These are phyloP conservation scores for Kwoniella heveanensis DNA, from an alignment of 768 basidiomycete species.

Conservation along the genomic window DNA sequence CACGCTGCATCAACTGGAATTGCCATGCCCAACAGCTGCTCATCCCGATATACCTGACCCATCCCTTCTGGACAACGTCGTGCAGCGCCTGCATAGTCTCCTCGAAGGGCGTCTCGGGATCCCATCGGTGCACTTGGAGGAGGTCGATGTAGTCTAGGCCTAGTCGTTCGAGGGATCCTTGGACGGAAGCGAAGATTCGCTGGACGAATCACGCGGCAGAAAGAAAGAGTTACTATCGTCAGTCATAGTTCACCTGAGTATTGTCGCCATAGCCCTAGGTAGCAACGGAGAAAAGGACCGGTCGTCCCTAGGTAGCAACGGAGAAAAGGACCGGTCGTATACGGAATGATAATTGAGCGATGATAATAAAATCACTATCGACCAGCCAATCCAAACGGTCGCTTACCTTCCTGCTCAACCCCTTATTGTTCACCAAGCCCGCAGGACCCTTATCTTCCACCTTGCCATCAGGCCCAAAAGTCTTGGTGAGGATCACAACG, in stretches of 20 bases:
- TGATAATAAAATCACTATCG: too few relatives aligned
- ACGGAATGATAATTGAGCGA: too few relatives aligned
- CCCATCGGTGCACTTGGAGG: conserved; percentile 67
- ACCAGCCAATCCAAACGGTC: too few relatives aligned
- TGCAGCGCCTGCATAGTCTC: conserved; percentile 62
- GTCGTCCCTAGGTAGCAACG: too few relatives aligned
- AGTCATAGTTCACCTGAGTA: too few relatives aligned
- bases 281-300: too few relatives aligned
- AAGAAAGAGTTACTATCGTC: too few relatives aligned
- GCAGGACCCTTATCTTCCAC: conserved; percentile 42
- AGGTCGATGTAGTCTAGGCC: conserved; percentile 78
- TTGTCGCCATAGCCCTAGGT: too few relatives aligned
- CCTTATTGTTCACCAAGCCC: conserved; percentile 39
- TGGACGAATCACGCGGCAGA: too few relatives aligned
- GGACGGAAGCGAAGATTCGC: conserved; percentile 68
- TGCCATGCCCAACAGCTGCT: conserved; percentile 57
- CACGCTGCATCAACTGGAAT: conserved; percentile 52
- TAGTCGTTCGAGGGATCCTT: conserved; percentile 64
- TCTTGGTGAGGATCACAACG: conserved; percentile 83
- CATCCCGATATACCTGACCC: conserved; percentile 59
- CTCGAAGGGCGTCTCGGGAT: conserved; percentile 64
- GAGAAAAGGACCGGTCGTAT: too few relatives aligned
- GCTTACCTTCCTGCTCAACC: conserved; percentile 43
- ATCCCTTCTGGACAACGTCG: conserved; percentile 58
- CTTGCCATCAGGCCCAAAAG: conserved; percentile 32